phyloP scores from a whole-genome alignment of 2,329 filamentous ascomycete species.

The Ophiostoma ips region DNA sequence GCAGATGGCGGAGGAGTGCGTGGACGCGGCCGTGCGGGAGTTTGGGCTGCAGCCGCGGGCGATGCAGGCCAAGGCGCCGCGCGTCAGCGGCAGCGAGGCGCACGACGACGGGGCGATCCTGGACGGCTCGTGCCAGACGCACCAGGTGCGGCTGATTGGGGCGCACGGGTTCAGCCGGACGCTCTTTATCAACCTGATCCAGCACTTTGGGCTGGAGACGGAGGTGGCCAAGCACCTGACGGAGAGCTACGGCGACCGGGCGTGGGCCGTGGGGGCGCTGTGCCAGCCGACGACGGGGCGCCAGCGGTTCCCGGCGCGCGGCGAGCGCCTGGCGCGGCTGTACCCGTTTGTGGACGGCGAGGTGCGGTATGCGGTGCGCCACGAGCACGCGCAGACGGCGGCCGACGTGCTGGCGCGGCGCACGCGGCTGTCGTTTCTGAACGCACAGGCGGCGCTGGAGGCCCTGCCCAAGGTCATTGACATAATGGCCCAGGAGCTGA shows the following conservation, averaged over 20 bases:
- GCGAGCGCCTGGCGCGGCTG: constrained; percentile 62
- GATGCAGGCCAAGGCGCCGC: constrained; percentile 34
- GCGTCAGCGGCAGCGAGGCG: constrained; percentile 51
- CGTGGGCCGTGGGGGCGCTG: constrained; percentile 78
- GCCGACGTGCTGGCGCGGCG: constrained; percentile 76
- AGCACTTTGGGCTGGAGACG: constrained; percentile 84
- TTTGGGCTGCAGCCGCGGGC: constrained; percentile 45
- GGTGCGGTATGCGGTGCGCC: constrained; percentile 70
- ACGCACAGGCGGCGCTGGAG: constrained; percentile 80
- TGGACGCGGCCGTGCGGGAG: constrained; percentile 58
- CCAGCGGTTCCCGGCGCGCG: constrained; percentile 67
- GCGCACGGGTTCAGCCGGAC: constrained; percentile 70
- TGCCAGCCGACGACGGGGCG: constrained; percentile 70
- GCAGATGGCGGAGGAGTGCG: constrained; percentile 75
- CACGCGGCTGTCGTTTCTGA: constrained; percentile 77
- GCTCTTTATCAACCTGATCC: constrained; percentile 87
- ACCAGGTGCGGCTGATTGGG: constrained; percentile 57
- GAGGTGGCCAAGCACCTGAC: constrained; percentile 87
- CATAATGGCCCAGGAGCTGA: constrained; percentile 72
- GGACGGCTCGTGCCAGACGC: constrained; percentile 61
- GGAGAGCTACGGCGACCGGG: constrained; percentile 78
- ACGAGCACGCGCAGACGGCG: constrained; percentile 86
- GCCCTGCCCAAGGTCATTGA: constrained; percentile 76
- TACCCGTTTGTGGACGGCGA: constrained; percentile 92
- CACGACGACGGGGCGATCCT: constrained; percentile 59